Evolutionary conservation across 345 rosid genomes (phyloP), one percentile per base, ranked within the genome.

Genomic region (Adansonia digitata): DNA sequence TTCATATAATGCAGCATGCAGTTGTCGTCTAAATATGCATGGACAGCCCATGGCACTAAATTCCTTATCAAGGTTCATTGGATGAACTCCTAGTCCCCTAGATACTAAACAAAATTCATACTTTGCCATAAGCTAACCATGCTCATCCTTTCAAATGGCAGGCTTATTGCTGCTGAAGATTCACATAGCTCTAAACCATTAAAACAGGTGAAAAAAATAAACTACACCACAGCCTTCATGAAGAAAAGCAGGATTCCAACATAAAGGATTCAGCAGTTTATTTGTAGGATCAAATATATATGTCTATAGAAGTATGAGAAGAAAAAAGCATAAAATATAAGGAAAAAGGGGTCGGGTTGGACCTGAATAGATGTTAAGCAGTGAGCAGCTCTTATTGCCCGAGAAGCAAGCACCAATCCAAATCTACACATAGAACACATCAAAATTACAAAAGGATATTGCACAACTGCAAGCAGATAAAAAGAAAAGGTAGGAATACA

Each of bases 321-420:
- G n/a, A 7, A 49, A 8, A 46, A 3, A 46, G 64, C 46, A 14
- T 26, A 31, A 11, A 52, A 71, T 35, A 31, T 61, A 27, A 18
- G 42, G 8, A 39, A n/a, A n/a, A 59, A 59, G 63, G 63, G 42
- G 27, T 57, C 6, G 42, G 0, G 20, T 67, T 77, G 62, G 63
- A 86, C 94, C 92, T 90, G 92, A 78, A 90, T 90, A 31, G 89
- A 90, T 51, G 91, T 90, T 78, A 88, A 81, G 77, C 90, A 90
- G 65, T 88, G 94, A 10, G 89, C 90, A 79, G 92, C 90, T 82
- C 92, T 86, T 63, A 90, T 90, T 70, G 90, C 92, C 20, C 92
- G 84, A 55, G 94, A 90, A 79, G 83, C 89, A 62, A 88, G 94
- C 59, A 88, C 88, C 26, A 76, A 80, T 49, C 90, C 92, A 81